Base-by-base conservation (phyloP, 1,284 basidiomycete genomes). In the Cryptococcus floricola region DNA sequence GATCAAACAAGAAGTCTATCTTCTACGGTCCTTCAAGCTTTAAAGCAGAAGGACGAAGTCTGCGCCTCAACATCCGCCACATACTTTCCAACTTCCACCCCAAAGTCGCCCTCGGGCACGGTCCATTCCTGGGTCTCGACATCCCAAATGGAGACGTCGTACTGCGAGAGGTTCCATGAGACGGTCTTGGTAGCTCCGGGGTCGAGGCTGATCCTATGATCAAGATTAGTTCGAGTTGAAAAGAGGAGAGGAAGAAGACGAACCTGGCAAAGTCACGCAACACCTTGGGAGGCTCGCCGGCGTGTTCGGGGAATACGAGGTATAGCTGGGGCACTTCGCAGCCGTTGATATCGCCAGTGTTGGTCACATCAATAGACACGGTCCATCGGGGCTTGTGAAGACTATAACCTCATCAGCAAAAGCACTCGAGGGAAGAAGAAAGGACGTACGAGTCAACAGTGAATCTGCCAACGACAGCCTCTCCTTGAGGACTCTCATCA, bases 71-170 rank as follows among this genome's bases (percentile, higher is more conserved):
- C 46, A 38, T 60, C 59, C 56, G 55, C 53, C 50, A 56, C 53
- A 48, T 54, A 60, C 44, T 62, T 62, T 1, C 64, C 70, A 1
- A 77, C 68, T n/a, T 65, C 62, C 19, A 75, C 65, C 0, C 56
- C 59, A 49, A 73, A 78, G n/a, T 69, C 61, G 16, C 77, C 78
- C 13, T 65, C 53, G 5, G 78, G 77, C 7, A 76, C 58, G 25
- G 59, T 56, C 76, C 78, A 79, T 12, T 69, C 59, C 59, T 76
- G 76, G 12, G 38, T 48, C 7, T 64, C 66, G 12, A 73, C 70
- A 57, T 77, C 69, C 77, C 77, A 80, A 54, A 77, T 70, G 5
- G 73, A 71, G 25, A 79, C 57, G 54, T 77, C 77, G 65, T 79
- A 78, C 31, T 53, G 52, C n/a, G 68, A 70, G n/a, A 80, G 60